Base-by-base conservation (phyloP, 2,329 filamentous ascomycete genomes). In the Xylariomycetidae sp. region DNA sequence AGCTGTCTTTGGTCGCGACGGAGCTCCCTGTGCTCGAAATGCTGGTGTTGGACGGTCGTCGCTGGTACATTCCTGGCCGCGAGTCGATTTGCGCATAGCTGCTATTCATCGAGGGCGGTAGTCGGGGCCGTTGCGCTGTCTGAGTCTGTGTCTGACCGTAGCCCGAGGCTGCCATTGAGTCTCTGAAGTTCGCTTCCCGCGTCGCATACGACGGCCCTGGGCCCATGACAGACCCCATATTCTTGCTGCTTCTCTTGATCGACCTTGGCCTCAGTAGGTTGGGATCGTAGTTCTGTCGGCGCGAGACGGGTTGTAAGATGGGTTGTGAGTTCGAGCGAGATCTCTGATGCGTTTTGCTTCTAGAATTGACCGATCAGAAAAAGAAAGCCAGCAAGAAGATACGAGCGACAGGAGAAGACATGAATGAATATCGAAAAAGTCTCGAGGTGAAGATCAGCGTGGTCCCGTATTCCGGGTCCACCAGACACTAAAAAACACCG, bases 41-140 rank as follows among this genome's bases (percentile, higher is more conserved):
- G 32, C 43, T 45, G 6, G 44, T 46, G 40, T 40, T 49, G 2
- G 46, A 40, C n/a, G 49, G 33, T 35, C 52, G 45, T 31, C 52
- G 46, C 28, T 52, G 43, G 35, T 50, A 50, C 26, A 42, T 41
- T 1, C 35, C 32, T n/a, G 52, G 40, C 25, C 50, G 48, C 22
- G 43, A 34, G 23, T 54, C 52, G 38, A 57, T 53, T 33, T 53
- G 53, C 16, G 52, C 50, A 35, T 54, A 54, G 30, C 52, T 50
- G 10, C 46, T 41, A 29, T 41, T 44, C 46, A 51, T 48, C 2
- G 48, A 40, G 3, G 47, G 34, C 3, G 53, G 42, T 22, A 40
- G 41, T 20, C 25, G 46, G 25, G 19, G 45, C 25, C 42, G 34
- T 26, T 32, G 47, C 17, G 48, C 45, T 27, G 38, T 12, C 32